Conservation (phyloP, 495 filamentous ascomycete genomes). For the Darksidea phi region DNA sequence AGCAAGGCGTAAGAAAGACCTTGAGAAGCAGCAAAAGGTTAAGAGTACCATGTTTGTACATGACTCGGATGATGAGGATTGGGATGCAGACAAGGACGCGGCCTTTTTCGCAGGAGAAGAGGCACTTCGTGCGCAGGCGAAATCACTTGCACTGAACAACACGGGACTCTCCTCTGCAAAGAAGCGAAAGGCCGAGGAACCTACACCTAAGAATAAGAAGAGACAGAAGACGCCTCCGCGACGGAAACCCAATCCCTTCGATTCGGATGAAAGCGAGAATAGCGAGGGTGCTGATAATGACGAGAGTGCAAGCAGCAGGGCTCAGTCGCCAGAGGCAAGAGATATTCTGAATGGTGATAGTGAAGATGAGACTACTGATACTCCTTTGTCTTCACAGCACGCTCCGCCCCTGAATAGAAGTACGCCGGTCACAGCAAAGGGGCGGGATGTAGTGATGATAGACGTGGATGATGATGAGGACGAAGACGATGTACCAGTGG, state of each 20-base stretch:
- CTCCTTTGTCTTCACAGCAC: constrained; percentile 36
- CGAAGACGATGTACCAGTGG: constrained; percentile 15
- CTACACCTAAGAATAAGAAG: constrained; percentile 41
- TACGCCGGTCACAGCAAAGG: not conserved
- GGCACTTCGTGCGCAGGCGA: constrained; percentile 53
- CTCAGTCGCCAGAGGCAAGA: constrained; percentile 14
- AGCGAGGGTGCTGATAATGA: not conserved
- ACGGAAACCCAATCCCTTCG: constrained; percentile 16
- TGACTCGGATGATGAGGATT: constrained; percentile 77
- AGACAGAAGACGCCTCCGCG: constrained; percentile 30
- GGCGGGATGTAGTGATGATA: constrained; percentile 24
- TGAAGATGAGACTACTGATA: constrained; percentile 29
- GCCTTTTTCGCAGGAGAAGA: constrained; percentile 72
- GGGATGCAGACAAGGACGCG: constrained; percentile 60
- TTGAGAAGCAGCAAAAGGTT: constrained; percentile 64
- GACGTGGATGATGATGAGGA: constrained; percentile 34
- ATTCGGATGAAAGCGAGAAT: constrained; percentile 26
- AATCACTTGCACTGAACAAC: constrained; percentile 42
- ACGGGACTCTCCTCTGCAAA: constrained; percentile 17
- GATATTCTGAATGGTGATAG: constrained; percentile 12
- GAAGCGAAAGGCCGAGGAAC: constrained; percentile 32
- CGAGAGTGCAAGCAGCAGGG: constrained; percentile 1
- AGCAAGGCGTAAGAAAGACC: constrained; percentile 43
- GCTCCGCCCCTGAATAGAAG: constrained; percentile 7
- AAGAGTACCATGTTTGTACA: constrained; percentile 82